phyloP scores from a whole-genome alignment of 2,329 filamentous ascomycete genomes.

The Emergomyces africanus region DNA sequence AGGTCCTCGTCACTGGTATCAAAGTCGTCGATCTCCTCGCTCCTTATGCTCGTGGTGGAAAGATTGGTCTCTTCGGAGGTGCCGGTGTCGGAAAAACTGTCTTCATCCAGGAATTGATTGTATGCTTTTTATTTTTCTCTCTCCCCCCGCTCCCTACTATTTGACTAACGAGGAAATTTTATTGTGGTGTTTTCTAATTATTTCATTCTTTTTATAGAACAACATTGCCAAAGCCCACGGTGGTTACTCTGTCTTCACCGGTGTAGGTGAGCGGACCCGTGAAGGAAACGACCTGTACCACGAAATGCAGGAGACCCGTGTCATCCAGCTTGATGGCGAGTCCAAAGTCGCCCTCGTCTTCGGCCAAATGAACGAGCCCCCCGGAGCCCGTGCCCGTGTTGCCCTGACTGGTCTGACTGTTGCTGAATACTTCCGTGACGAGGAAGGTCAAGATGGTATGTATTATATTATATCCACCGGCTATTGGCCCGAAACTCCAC shows the following conservation, averaged over 20 bases:
- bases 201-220: conserved; percentile 48
- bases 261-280: conserved; percentile 99
- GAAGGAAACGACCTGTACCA: conserved; percentile 99
- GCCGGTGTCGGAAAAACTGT: conserved; percentile 99
- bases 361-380: conserved; percentile 99
- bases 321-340: conserved; percentile 98
- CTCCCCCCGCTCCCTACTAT: background rate
- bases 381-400: conserved; percentile 98
- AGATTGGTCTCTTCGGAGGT: conserved; percentile 99
- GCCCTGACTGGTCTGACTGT: conserved; percentile 71
- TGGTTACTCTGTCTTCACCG: conserved; percentile 99
- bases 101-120: conserved; percentile 99
- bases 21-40: conserved; percentile 99
- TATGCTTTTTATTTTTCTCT: too few relatives aligned
- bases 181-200: conserved; percentile 5
- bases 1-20: conserved; percentile 98
- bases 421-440: conserved; percentile 66
- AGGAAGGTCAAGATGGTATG: conserved; percentile 76
- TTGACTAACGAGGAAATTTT: conserved; percentile 1
- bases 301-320: conserved; percentile 99
- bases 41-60: conserved; percentile 99
- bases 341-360: conserved; percentile 99
- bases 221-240: conserved; percentile 99
- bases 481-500: background rate
- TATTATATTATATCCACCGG: background rate